These are phyloP conservation scores for Geranium rotundifolium DNA, from an alignment of 345 rosid species.

Conservation along the genomic window DNA sequence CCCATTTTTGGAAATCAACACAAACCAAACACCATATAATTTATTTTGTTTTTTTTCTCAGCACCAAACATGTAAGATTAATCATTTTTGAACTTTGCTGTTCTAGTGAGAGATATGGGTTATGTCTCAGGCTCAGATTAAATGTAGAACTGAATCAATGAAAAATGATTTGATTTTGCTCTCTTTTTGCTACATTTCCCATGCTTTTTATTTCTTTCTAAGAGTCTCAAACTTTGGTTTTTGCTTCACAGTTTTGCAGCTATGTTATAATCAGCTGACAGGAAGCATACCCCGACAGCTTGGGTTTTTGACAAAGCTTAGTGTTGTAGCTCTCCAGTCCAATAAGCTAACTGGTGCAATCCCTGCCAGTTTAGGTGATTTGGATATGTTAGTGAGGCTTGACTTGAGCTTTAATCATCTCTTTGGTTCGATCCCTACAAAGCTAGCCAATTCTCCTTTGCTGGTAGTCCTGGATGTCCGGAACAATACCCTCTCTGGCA, in stretches of 20 bases:
- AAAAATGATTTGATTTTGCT: not conserved
- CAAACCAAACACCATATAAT: not conserved
- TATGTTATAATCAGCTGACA: constrained; percentile 71
- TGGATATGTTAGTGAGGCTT: constrained; percentile 50
- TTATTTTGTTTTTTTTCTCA: not conserved
- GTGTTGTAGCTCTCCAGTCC: constrained; percentile 67
- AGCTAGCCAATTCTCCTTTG: constrained; percentile 45
- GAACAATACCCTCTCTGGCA: constrained; percentile 78
- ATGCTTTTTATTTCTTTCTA: too few species aligned
- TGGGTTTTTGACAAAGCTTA: constrained; percentile 57
- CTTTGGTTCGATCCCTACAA: constrained; percentile 77
- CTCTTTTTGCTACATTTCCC: not conserved
- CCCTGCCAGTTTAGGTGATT: constrained; percentile 82
- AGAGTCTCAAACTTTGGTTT: not conserved
- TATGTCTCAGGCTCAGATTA: not conserved
- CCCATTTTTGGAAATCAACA: not conserved
- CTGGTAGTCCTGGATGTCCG: constrained; percentile 69
- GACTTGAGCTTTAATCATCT: constrained; percentile 76
- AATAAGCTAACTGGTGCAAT: constrained; percentile 78
- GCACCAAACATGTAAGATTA: not conserved
- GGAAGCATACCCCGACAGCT: constrained; percentile 75
- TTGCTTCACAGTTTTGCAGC: constrained; percentile 55
- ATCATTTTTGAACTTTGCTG: not conserved
- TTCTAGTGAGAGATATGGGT: not conserved
- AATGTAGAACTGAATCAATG: not conserved